Percentiles rank a stretch among this genome's conserved stretches.
phyloP scores from a whole-genome alignment of 768 basidiomycete genomes.

The Mycena indigotica region DNA sequence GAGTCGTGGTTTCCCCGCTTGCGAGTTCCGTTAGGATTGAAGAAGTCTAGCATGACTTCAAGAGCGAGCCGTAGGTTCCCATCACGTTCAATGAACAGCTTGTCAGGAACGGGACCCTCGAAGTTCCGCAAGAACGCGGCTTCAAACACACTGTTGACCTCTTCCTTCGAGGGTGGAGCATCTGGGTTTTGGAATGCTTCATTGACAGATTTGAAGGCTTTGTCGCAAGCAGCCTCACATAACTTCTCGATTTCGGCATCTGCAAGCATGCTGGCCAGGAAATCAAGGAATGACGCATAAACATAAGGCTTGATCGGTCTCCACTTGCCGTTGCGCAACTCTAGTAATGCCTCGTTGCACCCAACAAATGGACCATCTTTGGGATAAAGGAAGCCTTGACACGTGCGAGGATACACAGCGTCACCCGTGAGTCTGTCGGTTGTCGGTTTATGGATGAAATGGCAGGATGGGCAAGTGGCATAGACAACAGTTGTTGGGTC shows the following conservation, averaged over 20 bases:
- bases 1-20: conserved; percentile 18
- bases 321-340: conserved; percentile 13
- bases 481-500: conserved; percentile 18
- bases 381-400: conserved; percentile 11
- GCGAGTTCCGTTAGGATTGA: conserved; percentile 31
- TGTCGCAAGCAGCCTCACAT: conserved; percentile 19
- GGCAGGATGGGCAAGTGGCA: too few relatives aligned
- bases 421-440: conserved; percentile 16
- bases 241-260: conserved; percentile 21
- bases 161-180: conserved; percentile 1
- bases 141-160: conserved; percentile 27
- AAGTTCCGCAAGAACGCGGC: conserved; percentile 32
- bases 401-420: conserved; percentile 14
- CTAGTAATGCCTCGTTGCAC: conserved; percentile 11
- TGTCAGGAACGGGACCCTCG: conserved; percentile 24
- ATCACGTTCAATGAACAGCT: conserved; percentile 26
- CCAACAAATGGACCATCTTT: too few relatives aligned
- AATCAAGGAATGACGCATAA: conserved; percentile 24
- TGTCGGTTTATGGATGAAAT: too few relatives aligned
- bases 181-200: conserved; percentile 1
- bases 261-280: conserved; percentile 22
- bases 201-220: not conserved
- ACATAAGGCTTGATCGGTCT: conserved; percentile 24
- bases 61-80: conserved; percentile 21
- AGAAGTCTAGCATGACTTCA: too few relatives aligned